Evolutionary conservation across 371 early-diverging fungal species (phyloP).

Genomic region (Mortierella sp.): DNA sequence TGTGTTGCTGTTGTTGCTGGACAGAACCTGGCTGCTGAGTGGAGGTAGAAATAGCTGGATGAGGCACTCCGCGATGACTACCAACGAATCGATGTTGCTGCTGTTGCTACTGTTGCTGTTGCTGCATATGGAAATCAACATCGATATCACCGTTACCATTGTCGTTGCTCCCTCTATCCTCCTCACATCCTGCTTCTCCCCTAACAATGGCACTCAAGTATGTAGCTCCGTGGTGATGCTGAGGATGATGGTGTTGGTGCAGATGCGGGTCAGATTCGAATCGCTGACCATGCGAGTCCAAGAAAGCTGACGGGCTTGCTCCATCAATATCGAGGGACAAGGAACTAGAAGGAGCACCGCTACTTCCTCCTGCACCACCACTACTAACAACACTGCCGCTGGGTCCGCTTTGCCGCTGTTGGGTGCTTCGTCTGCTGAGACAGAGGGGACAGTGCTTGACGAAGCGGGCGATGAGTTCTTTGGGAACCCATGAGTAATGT

Average conservation of each 20-base stretch:
- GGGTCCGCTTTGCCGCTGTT: constrained; percentile 17
- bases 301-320: not conserved
- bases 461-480: constrained; percentile 71
- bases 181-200: not conserved
- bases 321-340: not conserved
- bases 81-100: not conserved
- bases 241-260: not conserved
- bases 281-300: constrained; percentile 1
- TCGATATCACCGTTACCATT: not conserved
- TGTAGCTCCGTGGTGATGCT: too few species aligned
- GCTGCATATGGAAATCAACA: not conserved
- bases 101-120: not conserved
- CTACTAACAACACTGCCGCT: not conserved
- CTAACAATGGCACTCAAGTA: too few species aligned
- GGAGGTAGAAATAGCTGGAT: not conserved
- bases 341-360: not conserved
- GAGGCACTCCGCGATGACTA: not conserved
- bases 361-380: not conserved
- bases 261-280: not conserved
- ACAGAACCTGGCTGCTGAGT: not conserved
- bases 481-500: constrained; percentile 72
- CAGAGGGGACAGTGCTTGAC: constrained; percentile 72
- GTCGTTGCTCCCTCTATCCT: not conserved
- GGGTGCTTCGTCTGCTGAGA: constrained; percentile 44
- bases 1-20: not conserved